Base-by-base conservation (phyloP, 257 asterid species). In the Datura wrightii region DNA sequence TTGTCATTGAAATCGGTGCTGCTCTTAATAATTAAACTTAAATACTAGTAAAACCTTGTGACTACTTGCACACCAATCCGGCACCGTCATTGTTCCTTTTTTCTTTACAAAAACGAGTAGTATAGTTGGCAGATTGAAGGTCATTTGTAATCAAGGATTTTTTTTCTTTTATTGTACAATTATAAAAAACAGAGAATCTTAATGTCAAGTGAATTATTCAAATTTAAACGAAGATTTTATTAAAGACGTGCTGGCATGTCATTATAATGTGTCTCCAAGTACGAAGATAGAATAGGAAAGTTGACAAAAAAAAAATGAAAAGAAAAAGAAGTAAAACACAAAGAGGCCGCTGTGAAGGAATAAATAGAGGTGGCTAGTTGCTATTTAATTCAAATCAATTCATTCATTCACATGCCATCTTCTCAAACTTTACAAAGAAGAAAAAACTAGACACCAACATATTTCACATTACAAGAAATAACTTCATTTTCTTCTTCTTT, bases 241-340 rank as follows among this genome's bases (percentile, higher is more conserved):
- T 76, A 50, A 76, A 76, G 82, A 76, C 82, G 46, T 76, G 82
- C 62, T 76, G 82, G 62, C 82, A 76, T 76, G 82, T 24, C 59
- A 76, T 50, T 50, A 50, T 76, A 50, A 50, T 76, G 81, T 74
- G 62, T 50, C 24, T 54, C 44, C 81, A 50, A 50, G 44, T 48
- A 74, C 11, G 15, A 37, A 66, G 39, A 63, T 62, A 62, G 70
- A 24, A 60, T 16, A 56, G 31, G 63, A 18, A 56, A 56, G 63
- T 56, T 56, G 63, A n/a, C 37, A 13, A 3, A 39, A 16, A 16
- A 67, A 14, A 66, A 24, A 24, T 24, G 31, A 24, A 24, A 24
- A 24, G 31, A 24, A 24, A 9, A 37, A 67, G 16, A 44, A 72
- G 8, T n/a, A 10, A 72, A 41, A 74, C 80, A 74, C 13, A 74